Conservation (phyloP, 2,329 filamentous ascomycete species). For the Lecanosticta acicola region DNA sequence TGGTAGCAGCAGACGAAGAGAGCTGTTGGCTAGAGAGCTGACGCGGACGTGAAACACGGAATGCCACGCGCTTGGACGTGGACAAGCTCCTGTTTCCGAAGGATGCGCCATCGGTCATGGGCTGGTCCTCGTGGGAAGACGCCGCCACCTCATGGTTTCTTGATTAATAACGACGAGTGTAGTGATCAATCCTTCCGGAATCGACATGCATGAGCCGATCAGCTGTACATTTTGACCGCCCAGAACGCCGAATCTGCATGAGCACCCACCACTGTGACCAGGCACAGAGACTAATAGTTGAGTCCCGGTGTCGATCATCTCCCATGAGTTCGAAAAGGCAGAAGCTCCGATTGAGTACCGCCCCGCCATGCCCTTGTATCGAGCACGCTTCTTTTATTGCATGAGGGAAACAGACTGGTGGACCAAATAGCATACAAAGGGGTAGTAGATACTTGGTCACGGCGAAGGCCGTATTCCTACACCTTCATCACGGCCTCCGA, state of each 20-base stretch:
- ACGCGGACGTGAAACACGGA: conserved; percentile 16
- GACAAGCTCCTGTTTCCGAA: no score
- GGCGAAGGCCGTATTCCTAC: conserved; percentile 14
- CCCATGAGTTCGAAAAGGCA: conserved; percentile 24
- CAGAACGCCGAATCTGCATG: conserved; percentile 9
- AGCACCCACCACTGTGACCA: conserved; percentile 12
- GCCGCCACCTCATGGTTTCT: no score
- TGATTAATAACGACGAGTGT: background rate
- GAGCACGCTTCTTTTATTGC: conserved; percentile 23
- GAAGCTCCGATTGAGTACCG: conserved; percentile 31
- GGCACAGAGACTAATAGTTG: conserved; percentile 16
- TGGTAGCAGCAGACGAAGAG: background rate
- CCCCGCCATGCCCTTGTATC: conserved; percentile 19
- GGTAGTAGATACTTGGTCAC: conserved; percentile 16
- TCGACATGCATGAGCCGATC: conserved; percentile 10
- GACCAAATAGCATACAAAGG: conserved; percentile 21
- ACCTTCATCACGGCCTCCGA: conserved; percentile 7
- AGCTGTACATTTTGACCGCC: conserved; percentile 9
- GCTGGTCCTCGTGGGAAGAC: no score
- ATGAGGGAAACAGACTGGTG: conserved; percentile 21
- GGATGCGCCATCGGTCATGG: no score
- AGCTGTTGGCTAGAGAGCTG: conserved; percentile 3
- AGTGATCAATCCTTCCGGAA: conserved; percentile 4
- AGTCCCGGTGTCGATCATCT: conserved; percentile 22
- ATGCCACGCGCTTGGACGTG: conserved; percentile 8